Evolutionary conservation across 2,329 filamentous ascomycete genomes (phyloP).

Genomic region (Periconia macrospinosa): DNA sequence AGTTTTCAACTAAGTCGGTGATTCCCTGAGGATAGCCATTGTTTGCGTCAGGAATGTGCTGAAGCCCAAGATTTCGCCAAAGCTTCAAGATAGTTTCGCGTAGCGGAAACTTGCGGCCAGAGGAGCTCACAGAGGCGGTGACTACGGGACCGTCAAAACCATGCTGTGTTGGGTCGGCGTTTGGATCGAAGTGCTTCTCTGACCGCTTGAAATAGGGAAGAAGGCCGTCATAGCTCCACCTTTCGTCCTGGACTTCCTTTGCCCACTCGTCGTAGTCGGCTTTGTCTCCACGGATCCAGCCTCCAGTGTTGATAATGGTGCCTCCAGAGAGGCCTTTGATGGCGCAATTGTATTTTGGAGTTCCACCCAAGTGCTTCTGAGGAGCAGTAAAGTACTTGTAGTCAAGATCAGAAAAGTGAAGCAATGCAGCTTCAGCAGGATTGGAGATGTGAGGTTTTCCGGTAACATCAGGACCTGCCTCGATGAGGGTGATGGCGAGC

Average conservation of each 20-base stretch:
- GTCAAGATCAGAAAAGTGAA: constrained; percentile 33
- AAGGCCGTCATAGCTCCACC: constrained; percentile 31
- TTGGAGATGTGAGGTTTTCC: constrained; percentile 14
- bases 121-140: constrained; percentile 17
- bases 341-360: constrained; percentile 28
- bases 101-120: constrained; percentile 22
- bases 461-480: constrained; percentile 32
- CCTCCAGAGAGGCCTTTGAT: constrained; percentile 32
- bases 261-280: constrained; percentile 34
- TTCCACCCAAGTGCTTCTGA: constrained; percentile 30
- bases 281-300: constrained; percentile 30
- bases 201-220: constrained; percentile 30
- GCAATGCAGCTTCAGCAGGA: constrained; percentile 19
- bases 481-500: constrained; percentile 30
- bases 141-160: constrained; percentile 28
- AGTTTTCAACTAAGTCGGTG: constrained; percentile 24
- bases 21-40: constrained; percentile 24
- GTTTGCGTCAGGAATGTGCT: constrained; percentile 17
- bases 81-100: constrained; percentile 14
- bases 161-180: constrained; percentile 21
- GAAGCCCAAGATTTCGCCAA: constrained; percentile 17
- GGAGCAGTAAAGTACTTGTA: constrained; percentile 36
- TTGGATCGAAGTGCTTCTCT: constrained; percentile 25
- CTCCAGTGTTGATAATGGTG: constrained; percentile 28
- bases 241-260: constrained; percentile 18